phyloP scores from a whole-genome alignment of 2,329 filamentous ascomycete species.

The Aureobasidium lini region DNA sequence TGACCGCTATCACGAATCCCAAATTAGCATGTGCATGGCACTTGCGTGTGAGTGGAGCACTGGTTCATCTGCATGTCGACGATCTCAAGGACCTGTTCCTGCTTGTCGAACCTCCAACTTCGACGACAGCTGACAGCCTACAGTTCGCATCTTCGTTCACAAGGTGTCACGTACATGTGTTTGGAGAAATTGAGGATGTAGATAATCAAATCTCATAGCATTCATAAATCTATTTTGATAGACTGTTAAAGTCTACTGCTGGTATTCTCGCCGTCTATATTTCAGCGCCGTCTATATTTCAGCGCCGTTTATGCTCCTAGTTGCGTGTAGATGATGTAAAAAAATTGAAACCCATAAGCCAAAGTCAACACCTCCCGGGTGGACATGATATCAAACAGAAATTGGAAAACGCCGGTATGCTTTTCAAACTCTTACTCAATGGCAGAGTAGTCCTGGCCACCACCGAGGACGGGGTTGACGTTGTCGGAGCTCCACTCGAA shows the following conservation, averaged over 20 bases:
- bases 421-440: conserved; percentile 41
- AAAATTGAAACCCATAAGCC: neutral
- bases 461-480: conserved; percentile 59
- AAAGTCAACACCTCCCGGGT: conserved; percentile 11
- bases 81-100: too few relatives aligned
- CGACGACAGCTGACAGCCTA: too few relatives aligned
- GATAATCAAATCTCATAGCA: conserved; percentile 6
- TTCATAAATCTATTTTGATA: conserved; percentile 9
- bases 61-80: too few relatives aligned
- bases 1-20: neutral
- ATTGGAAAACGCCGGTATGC: conserved; percentile 8
- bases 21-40: neutral
- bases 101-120: too few relatives aligned
- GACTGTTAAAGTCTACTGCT: neutral
- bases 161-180: neutral
- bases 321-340: neutral
- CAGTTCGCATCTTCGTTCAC: neutral
- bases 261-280: conserved; percentile 10
- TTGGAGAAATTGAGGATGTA: neutral
- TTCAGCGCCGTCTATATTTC: conserved; percentile 6
- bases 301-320: conserved; percentile 8
- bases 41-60: too few relatives aligned
- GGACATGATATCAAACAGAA: conserved; percentile 7
- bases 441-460: conserved; percentile 45
- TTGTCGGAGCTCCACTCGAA: conserved; percentile 60